phyloP scores from a whole-genome alignment of 2,329 filamentous ascomycete species.

The Furcasterigmium sp. region DNA sequence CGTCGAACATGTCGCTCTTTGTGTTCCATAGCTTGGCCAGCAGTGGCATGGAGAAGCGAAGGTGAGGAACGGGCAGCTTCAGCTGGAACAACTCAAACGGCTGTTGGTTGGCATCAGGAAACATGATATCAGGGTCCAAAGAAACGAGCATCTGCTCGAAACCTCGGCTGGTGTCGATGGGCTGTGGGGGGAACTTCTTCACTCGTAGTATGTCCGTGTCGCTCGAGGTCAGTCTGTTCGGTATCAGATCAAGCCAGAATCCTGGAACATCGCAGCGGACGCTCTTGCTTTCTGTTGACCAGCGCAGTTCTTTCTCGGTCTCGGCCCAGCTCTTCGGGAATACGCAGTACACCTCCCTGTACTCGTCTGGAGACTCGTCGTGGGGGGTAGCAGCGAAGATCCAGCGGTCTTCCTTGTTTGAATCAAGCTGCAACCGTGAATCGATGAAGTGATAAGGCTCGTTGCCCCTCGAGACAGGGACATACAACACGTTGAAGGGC shows the following conservation, averaged over 20 bases:
- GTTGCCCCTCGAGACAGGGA: not conserved
- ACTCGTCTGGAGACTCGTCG: too few species aligned
- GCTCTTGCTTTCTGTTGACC: not conserved
- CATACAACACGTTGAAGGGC: slow-evolving; percentile 1
- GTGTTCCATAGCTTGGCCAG: slow-evolving; percentile 3
- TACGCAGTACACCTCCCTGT: too few species aligned
- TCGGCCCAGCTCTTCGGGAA: too few species aligned
- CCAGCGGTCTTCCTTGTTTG: slow-evolving; percentile 3
- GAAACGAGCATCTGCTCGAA: too few species aligned
- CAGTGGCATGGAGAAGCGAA: slow-evolving; percentile 2
- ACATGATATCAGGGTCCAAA: not conserved
- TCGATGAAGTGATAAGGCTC: not conserved
- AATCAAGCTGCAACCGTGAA: not conserved
- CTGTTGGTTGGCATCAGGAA: not conserved
- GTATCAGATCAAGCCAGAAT: not conserved
- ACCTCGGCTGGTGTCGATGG: too few species aligned
- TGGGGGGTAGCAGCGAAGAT: not conserved
- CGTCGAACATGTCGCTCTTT: not conserved
- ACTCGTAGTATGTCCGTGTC: too few species aligned
- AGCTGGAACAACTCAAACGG: not conserved
- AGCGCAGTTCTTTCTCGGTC: not conserved
- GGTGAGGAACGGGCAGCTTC: not conserved
- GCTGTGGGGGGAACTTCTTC: too few species aligned
- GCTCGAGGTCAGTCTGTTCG: too few species aligned
- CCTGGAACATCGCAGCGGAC: not conserved